Conservation (phyloP, 768 basidiomycete genomes). For the Podaxis carcinomalis region DNA sequence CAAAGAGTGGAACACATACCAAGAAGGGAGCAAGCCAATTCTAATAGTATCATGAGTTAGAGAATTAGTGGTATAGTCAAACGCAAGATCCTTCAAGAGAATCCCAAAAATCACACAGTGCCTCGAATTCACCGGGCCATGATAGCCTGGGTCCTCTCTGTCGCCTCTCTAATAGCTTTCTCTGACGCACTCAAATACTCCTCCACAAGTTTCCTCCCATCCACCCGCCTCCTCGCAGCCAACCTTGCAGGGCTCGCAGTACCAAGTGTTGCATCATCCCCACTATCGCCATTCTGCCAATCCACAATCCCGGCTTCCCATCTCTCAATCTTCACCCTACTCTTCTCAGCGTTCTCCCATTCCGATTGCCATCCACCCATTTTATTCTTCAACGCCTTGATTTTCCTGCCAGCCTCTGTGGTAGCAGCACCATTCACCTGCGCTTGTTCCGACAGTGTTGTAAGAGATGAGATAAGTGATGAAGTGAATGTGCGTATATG, state of each 20-base stretch:
- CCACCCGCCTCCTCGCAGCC: constrained; percentile 40
- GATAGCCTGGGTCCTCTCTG: constrained; percentile 73
- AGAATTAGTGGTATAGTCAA: not conserved
- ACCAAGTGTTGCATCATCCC: constrained; percentile 17
- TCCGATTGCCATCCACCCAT: constrained; percentile 76
- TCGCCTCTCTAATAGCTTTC: constrained; percentile 66
- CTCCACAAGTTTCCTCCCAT: constrained; percentile 69
- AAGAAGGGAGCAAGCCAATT: not conserved
- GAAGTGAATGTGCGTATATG: constrained; percentile 71
- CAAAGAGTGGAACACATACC: not conserved
- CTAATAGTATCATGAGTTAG: not conserved
- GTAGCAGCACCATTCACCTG: constrained; percentile 85
- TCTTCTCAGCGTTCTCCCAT: constrained; percentile 83
- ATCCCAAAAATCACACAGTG: not conserved
- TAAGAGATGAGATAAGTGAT: constrained; percentile 70
- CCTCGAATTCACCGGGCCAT: constrained; percentile 56
- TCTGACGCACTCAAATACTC: constrained; percentile 79
- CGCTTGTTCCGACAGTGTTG: constrained; percentile 79
- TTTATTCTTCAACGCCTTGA: constrained; percentile 82
- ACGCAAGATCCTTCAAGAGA: not conserved
- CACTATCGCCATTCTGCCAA: constrained; percentile 28
- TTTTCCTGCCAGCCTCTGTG: constrained; percentile 81
- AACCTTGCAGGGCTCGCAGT: constrained; percentile 26
- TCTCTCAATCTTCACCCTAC: constrained; percentile 67
- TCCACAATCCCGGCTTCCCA: constrained; percentile 68